Evolutionary conservation across 2,329 filamentous ascomycete species (phyloP).

Genomic region (Paracorniculantispora psalliotae): DNA sequence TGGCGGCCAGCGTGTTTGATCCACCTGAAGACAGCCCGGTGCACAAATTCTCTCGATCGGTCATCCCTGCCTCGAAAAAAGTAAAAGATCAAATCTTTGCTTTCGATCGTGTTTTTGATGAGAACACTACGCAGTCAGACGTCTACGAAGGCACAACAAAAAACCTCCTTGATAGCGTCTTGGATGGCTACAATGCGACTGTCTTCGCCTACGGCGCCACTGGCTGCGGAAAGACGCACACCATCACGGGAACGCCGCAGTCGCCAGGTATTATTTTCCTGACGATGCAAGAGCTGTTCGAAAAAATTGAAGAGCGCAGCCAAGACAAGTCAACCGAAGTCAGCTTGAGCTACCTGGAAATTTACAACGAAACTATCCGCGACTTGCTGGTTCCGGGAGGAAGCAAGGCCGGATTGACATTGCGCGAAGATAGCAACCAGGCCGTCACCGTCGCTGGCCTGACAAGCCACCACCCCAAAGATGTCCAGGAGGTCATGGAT

Average conservation of each 20-base stretch:
- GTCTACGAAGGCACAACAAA: constrained; percentile 93
- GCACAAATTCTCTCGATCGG: constrained; percentile 77
- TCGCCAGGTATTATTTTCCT: constrained; percentile 97
- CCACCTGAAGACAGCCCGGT: constrained; percentile 93
- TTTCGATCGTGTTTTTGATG: constrained; percentile 95
- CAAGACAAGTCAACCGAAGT: constrained; percentile 87
- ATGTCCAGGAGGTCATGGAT: constrained; percentile 97
- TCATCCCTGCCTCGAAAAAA: constrained; percentile 79
- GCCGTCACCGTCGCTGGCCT: constrained; percentile 86
- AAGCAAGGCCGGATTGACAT: constrained; percentile 78
- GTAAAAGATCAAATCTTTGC: constrained; percentile 97
- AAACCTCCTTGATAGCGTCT: constrained; percentile 83
- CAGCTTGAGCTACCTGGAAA: constrained; percentile 91
- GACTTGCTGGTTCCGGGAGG: constrained; percentile 85
- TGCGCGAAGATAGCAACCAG: constrained; percentile 91
- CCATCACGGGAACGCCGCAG: constrained; percentile 86
- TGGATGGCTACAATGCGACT: constrained; percentile 97
- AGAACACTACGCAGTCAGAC: constrained; percentile 85
- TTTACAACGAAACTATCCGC: constrained; percentile 98
- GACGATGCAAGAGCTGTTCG: constrained; percentile 98
- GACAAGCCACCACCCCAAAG: constrained; percentile 83
- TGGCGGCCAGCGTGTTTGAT: constrained; percentile 73
- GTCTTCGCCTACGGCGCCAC: constrained; percentile 98
- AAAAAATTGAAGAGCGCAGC: constrained; percentile 82
- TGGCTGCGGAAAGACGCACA: constrained; percentile 97